Conservation (phyloP, 768 basidiomycete species). For the Candolleomyces eurysporus region DNA sequence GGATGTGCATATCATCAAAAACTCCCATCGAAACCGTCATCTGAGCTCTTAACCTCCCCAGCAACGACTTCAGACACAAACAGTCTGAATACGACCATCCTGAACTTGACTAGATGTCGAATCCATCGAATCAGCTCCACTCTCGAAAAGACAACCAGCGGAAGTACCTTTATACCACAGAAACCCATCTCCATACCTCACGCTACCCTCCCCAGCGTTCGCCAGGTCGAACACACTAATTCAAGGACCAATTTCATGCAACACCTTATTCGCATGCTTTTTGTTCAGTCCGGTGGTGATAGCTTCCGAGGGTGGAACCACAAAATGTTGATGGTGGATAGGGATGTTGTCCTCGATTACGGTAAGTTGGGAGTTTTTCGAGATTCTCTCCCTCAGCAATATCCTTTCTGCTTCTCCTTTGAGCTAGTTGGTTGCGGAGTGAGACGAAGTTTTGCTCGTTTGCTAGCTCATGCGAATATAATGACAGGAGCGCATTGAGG, state of each 20-base stretch:
- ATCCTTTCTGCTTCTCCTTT: too few relatives aligned
- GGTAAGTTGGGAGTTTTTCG: neutral
- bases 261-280: conserved; percentile 90
- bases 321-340: conserved; percentile 84
- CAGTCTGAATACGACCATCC: conserved; percentile 89
- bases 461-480: too few relatives aligned
- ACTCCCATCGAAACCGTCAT: conserved; percentile 88
- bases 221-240: conserved; percentile 87
- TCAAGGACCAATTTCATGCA: conserved; percentile 90
- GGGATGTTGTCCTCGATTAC: conserved; percentile 79
- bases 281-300: conserved; percentile 87
- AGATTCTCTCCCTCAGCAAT: neutral
- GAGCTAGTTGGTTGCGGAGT: too few relatives aligned
- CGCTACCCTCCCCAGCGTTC: conserved; percentile 86
- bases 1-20: conserved; percentile 93
- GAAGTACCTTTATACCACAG: conserved; percentile 94
- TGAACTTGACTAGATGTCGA: conserved; percentile 66
- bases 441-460: too few relatives aligned
- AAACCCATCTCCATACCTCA: conserved; percentile 92
- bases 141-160: too few relatives aligned
- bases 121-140: neutral
- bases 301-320: conserved; percentile 71
- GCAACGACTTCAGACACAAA: conserved; percentile 88
- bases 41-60: conserved; percentile 85
- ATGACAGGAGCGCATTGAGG: too few relatives aligned